Evolutionary conservation across 495 filamentous ascomycete species (phyloP).

Genomic region (Chaetomium fimeti): DNA sequence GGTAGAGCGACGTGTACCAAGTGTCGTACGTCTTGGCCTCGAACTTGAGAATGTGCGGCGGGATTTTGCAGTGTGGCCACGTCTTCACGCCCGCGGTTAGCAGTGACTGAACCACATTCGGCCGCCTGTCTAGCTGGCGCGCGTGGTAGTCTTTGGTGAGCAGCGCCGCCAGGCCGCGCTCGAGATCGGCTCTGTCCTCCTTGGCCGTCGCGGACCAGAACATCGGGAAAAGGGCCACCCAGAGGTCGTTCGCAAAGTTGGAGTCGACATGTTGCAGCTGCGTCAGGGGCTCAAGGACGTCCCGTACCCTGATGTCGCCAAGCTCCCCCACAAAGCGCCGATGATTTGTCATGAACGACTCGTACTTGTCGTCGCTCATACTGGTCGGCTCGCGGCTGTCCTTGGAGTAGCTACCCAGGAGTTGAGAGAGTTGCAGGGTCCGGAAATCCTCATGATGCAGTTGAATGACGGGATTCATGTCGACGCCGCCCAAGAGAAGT

Average conservation of each 20-base stretch:
- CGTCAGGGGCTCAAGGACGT: conserved; percentile 85
- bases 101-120: conserved; percentile 90
- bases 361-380: conserved; percentile 78
- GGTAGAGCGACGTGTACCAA: conserved; percentile 86
- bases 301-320: conserved; percentile 76
- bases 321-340: conserved; percentile 78
- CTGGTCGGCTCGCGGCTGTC: conserved; percentile 68
- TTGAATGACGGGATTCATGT: conserved; percentile 72
- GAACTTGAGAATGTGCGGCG: conserved; percentile 93
- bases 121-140: conserved; percentile 87
- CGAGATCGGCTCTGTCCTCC: conserved; percentile 87
- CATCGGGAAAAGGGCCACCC: conserved; percentile 86
- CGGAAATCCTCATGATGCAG: conserved; percentile 83
- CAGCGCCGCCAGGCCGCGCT: conserved; percentile 80
- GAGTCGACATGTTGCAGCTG: conserved; percentile 90
- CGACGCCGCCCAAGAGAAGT: conserved; percentile 82
- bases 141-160: conserved; percentile 94
- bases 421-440: conserved; percentile 63
- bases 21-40: conserved; percentile 86
- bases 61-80: conserved; percentile 82
- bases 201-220: conserved; percentile 85
- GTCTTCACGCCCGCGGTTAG: conserved; percentile 79
- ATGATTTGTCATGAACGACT: conserved; percentile 73
- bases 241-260: conserved; percentile 77
- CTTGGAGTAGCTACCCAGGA: conserved; percentile 67